A percentile compares a stretch with the other conserved stretches of the same genome.
phyloP scores from a whole-genome alignment of 176 grass and related monocot species.

The Neostapfia colusana region DNA sequence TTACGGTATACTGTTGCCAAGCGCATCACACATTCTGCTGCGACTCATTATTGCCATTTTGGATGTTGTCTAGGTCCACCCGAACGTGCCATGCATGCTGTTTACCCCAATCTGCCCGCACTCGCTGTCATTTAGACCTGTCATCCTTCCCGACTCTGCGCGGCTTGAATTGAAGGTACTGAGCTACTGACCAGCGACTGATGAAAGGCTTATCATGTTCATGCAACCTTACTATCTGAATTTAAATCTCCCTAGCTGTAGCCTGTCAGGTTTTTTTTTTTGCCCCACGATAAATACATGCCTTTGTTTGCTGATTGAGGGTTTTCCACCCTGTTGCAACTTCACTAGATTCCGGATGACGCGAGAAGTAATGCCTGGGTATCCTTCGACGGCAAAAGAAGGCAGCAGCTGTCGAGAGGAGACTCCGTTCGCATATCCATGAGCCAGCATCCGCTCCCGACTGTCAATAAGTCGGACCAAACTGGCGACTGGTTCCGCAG shows the following conservation, averaged over 20 bases:
- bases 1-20: conserved; percentile 17
- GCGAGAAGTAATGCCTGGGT: conserved; percentile 93
- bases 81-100: conserved; percentile 96
- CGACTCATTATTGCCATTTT: conserved; percentile 21
- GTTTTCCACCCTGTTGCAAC: neutral
- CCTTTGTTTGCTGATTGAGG: conserved; percentile 4
- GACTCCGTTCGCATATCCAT: conserved; percentile 87
- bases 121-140: conserved; percentile 92
- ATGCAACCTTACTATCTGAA: neutral
- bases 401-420: conserved; percentile 86
- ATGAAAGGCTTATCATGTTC: conserved; percentile 10
- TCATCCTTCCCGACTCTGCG: conserved; percentile 95
- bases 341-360: conserved; percentile 75
- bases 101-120: conserved; percentile 98
- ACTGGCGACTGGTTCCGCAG: conserved; percentile 94
- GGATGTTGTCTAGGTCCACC: conserved; percentile 71
- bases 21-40: neutral
- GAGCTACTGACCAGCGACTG: neutral
- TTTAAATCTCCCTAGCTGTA: neutral
- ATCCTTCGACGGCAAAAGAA: conserved; percentile 87
- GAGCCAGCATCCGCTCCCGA: conserved; percentile 88
- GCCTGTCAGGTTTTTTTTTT: neutral
- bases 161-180: conserved; percentile 89
- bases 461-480: conserved; percentile 97
- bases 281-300: neutral